Percentiles rank a stretch among this genome's conserved stretches.
These are phyloP conservation scores for Volvariella surrecta DNA, from an alignment of 1,284 basidiomycete genomes.

Conservation along the genomic window DNA sequence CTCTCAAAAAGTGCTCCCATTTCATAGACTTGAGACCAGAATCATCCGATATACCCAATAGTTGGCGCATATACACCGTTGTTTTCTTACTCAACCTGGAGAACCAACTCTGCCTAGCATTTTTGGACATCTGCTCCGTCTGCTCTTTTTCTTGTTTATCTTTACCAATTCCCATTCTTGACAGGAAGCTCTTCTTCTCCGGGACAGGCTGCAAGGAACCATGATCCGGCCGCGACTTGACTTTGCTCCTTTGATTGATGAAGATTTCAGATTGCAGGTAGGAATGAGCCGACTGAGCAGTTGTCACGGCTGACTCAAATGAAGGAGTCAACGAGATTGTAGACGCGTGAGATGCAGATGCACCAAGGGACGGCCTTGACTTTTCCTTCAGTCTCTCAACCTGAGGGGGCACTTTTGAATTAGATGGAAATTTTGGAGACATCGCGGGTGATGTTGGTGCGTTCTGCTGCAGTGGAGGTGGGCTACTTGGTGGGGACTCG, in stretches of 20 bases:
- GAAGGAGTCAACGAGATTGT: conserved; percentile 36
- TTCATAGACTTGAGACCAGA: conserved; percentile 55
- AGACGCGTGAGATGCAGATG: conserved; percentile 11
- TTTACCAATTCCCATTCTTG: conserved; percentile 34
- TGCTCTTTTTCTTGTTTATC: conserved; percentile 17
- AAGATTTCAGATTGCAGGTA: conserved; percentile 51
- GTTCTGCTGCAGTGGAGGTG: conserved; percentile 1
- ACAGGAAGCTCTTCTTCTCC: conserved; percentile 41
- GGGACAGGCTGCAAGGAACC: conserved; percentile 39
- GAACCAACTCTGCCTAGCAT: conserved; percentile 46
- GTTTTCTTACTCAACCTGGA: conserved; percentile 51
- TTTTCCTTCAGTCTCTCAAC: conserved; percentile 4
- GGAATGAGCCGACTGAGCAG: conserved; percentile 60
- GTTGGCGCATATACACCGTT: conserved; percentile 48
- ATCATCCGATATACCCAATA: conserved; percentile 48
- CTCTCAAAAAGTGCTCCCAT: conserved; percentile 52
- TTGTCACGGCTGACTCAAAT: conserved; percentile 29
- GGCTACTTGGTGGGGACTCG: not conserved
- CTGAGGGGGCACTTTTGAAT: no score
- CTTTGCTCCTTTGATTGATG: conserved; percentile 44
- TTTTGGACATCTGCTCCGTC: conserved; percentile 26
- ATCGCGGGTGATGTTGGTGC: conserved; percentile 4
- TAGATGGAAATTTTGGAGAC: not conserved
- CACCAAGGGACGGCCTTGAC: conserved; percentile 27
- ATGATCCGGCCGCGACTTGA: conserved; percentile 58